These are phyloP conservation scores for Leishmania gerbilli DNA, from an alignment of 208 protist species.

Conservation along the genomic window DNA sequence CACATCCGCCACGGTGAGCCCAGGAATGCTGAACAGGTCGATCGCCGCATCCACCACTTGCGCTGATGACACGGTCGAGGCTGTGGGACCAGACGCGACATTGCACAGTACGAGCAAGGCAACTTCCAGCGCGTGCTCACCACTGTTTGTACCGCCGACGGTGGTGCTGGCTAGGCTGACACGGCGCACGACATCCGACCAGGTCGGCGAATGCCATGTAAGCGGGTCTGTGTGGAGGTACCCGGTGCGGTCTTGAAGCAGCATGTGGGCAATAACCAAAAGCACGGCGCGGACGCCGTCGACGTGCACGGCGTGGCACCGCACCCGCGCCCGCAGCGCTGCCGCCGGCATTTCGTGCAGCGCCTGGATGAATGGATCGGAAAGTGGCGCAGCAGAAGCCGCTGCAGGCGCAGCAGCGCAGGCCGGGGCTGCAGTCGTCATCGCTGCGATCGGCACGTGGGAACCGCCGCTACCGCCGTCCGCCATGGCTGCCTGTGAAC, in stretches of 20 bases:
- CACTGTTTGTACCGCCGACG: slow-evolving; percentile 39
- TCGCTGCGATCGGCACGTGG: neutral
- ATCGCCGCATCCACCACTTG: slow-evolving; percentile 35
- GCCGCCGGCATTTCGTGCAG: slow-evolving; percentile 27
- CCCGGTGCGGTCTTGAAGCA: slow-evolving; percentile 27
- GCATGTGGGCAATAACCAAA: slow-evolving; percentile 42
- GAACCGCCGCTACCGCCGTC: neutral
- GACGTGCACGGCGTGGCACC: slow-evolving; percentile 52
- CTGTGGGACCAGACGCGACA: slow-evolving; percentile 8
- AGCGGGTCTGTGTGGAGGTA: slow-evolving; percentile 19
- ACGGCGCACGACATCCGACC: slow-evolving; percentile 62
- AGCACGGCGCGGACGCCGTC: slow-evolving; percentile 64
- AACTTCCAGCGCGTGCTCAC: slow-evolving; percentile 41
- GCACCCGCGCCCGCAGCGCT: slow-evolving; percentile 38
- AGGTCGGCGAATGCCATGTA: slow-evolving; percentile 55
- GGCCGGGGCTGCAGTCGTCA: neutral
- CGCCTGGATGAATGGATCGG: slow-evolving; percentile 15
- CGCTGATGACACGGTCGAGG: slow-evolving; percentile 13
- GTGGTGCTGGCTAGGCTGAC: slow-evolving; percentile 49
- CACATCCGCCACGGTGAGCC: slow-evolving; percentile 12
- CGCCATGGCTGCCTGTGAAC: neutral
- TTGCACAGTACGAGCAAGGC: slow-evolving; percentile 31
- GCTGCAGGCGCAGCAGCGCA: neutral
- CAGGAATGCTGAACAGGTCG: slow-evolving; percentile 27
- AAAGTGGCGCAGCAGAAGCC: neutral